Percentiles rank a stretch among this genome's conserved stretches.
Evolutionary conservation across 352 stramenopile species (phyloP).

Genomic region (Thalassiosira ordinaria): DNA sequence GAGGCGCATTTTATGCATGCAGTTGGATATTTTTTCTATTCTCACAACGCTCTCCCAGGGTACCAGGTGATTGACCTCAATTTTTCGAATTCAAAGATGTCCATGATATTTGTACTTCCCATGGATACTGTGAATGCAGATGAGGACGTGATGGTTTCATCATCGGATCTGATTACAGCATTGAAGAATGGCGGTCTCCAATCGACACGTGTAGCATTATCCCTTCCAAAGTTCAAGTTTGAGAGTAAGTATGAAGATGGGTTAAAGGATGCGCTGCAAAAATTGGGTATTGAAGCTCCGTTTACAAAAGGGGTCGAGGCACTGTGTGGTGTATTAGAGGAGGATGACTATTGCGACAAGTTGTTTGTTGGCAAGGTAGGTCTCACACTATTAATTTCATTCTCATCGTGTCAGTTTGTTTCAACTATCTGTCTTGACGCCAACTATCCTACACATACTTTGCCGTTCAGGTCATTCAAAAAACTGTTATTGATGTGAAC

Average conservation of each 20-base stretch:
- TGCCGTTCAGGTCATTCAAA: constrained; percentile 42
- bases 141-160: constrained; percentile 4
- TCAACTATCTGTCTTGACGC: too few species aligned
- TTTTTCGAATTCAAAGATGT: constrained; percentile 18
- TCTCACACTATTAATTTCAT: too few species aligned
- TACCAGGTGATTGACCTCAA: constrained; percentile 36
- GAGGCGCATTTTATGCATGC: constrained; percentile 44
- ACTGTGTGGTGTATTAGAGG: constrained; percentile 29
- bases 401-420: too few species aligned
- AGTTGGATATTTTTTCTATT: constrained; percentile 28
- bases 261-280: constrained; percentile 14
- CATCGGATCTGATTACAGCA: constrained; percentile 13
- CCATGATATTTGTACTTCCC: constrained; percentile 45
- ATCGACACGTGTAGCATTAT: constrained; percentile 25
- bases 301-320: constrained; percentile 16
- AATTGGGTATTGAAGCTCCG: constrained; percentile 16
- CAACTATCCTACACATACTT: too few species aligned
- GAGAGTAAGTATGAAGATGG: constrained; percentile 31
- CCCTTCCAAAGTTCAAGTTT: constrained; percentile 48
- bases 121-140: too few species aligned
- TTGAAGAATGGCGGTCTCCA: constrained; percentile 21
- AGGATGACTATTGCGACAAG: not conserved
- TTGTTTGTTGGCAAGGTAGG: too few species aligned
- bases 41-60: constrained; percentile 18
- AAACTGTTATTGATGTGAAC: constrained; percentile 48